A percentile compares a stretch with the other conserved stretches of the same genome.
These are phyloP conservation scores for Ceratobasidium papillatum DNA, from an alignment of 1,284 basidiomycete genomes.

Conservation along the genomic window DNA sequence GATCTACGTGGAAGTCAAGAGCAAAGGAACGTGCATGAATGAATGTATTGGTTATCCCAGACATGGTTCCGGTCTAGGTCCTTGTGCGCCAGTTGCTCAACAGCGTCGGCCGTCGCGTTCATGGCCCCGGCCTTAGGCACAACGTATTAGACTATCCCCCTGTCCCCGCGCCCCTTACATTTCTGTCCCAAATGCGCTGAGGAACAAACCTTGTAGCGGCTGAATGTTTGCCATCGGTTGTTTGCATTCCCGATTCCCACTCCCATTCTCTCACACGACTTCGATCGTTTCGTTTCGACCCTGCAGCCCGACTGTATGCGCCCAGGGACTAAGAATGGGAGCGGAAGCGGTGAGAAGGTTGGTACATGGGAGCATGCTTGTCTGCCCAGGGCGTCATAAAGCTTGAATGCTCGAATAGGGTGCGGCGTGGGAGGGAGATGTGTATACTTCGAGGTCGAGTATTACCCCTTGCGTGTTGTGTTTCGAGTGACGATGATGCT, in stretches of 20 bases:
- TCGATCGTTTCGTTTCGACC: background rate
- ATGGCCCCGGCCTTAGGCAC: background rate
- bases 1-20: background rate
- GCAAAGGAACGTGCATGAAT: background rate
- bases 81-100: slow-evolving; percentile 15
- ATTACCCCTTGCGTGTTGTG: background rate
- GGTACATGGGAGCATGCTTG: background rate
- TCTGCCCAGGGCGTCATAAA: background rate
- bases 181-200: background rate
- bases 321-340: background rate
- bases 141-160: background rate
- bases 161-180: background rate
- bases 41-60: background rate
- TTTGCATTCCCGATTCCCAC: background rate
- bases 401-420: background rate
- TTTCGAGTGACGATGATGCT: background rate
- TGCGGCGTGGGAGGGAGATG: background rate
- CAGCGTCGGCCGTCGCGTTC: slow-evolving; percentile 6
- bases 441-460: background rate
- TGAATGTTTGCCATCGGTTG: background rate
- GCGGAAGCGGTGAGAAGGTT: background rate
- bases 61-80: background rate
- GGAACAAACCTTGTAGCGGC: background rate
- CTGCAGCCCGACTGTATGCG: background rate
- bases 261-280: background rate